Evolutionary conservation across 306 rosid species (phyloP).

Genomic region (Casuarina glauca): DNA sequence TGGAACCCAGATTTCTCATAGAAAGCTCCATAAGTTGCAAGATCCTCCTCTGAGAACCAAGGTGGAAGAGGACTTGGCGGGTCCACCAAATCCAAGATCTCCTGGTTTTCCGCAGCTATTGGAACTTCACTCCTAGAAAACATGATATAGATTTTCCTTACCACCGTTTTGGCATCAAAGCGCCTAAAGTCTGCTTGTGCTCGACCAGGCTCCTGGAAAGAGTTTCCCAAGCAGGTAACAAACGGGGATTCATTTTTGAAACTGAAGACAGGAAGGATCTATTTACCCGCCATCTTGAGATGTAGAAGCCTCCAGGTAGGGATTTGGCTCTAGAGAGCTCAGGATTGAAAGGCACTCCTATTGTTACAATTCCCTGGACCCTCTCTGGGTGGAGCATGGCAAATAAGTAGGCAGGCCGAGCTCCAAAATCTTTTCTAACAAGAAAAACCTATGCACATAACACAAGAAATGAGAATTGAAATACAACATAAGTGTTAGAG

Average conservation of each 20-base stretch:
- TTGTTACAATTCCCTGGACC: constrained; percentile 63
- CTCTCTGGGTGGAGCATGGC: constrained; percentile 64
- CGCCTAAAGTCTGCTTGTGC: constrained; percentile 88
- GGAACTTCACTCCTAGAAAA: constrained; percentile 74
- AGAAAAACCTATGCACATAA: constrained; percentile 47
- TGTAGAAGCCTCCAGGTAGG: constrained; percentile 77
- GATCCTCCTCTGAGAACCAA: constrained; percentile 83
- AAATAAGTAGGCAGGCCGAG: constrained; percentile 47
- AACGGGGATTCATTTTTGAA: not conserved
- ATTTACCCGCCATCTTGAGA: constrained; percentile 68
- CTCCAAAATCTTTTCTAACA: constrained; percentile 78
- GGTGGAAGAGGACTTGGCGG: constrained; percentile 68
- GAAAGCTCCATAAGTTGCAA: constrained; percentile 54
- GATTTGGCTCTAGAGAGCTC: constrained; percentile 16
- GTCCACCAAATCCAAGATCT: constrained; percentile 86
- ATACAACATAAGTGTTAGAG: not conserved
- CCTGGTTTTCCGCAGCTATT: constrained; percentile 66
- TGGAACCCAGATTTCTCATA: constrained; percentile 78
- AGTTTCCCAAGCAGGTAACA: not conserved
- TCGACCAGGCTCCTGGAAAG: constrained; percentile 64
- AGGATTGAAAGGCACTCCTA: constrained; percentile 69
- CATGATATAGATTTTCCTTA: constrained; percentile 65
- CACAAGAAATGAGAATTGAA: not conserved
- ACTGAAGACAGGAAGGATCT: not conserved
- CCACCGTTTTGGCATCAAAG: constrained; percentile 66